Evolutionary conservation across 2,329 filamentous ascomycete species (phyloP).

Genomic region (Chaetothyriales sp.): DNA sequence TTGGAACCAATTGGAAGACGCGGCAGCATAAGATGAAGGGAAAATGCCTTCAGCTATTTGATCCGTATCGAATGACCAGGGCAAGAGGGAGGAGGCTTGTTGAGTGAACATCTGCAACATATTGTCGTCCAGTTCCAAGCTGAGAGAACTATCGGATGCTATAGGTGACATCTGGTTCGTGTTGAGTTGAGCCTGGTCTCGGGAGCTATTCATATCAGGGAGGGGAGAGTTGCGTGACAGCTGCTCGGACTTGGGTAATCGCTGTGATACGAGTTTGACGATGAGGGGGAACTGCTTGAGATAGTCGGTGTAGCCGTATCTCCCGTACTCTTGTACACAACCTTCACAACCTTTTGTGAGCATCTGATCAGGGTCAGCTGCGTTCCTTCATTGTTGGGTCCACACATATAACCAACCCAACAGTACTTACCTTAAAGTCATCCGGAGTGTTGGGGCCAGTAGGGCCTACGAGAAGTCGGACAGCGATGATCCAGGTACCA

Average conservation of each 20-base stretch:
- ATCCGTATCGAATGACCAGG: not conserved
- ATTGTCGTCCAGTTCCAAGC: not conserved
- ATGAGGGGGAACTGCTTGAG: not conserved
- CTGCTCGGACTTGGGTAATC: too few species aligned
- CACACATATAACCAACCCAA: too few species aligned
- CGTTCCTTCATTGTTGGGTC: too few species aligned
- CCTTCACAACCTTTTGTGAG: not conserved
- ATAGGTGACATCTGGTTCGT: too few species aligned
- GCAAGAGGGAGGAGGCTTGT: constrained; percentile 1
- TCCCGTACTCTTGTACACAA: not conserved
- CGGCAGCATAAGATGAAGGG: not conserved
- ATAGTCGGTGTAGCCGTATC: not conserved
- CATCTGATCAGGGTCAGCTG: not conserved
- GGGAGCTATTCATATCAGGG: too few species aligned
- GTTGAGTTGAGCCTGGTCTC: too few species aligned
- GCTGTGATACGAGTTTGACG: not conserved
- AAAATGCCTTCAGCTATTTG: not conserved
- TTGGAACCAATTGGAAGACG: too few species aligned
- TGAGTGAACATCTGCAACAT: not conserved
- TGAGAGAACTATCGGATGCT: not conserved
- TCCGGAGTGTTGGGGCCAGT: not conserved
- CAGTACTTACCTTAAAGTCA: not conserved
- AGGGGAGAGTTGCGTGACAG: too few species aligned
- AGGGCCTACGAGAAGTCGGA: not conserved
- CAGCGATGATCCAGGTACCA: not conserved